Conservation (phyloP, 2,329 filamentous ascomycete species). For the Curvularia eragrostidis region DNA sequence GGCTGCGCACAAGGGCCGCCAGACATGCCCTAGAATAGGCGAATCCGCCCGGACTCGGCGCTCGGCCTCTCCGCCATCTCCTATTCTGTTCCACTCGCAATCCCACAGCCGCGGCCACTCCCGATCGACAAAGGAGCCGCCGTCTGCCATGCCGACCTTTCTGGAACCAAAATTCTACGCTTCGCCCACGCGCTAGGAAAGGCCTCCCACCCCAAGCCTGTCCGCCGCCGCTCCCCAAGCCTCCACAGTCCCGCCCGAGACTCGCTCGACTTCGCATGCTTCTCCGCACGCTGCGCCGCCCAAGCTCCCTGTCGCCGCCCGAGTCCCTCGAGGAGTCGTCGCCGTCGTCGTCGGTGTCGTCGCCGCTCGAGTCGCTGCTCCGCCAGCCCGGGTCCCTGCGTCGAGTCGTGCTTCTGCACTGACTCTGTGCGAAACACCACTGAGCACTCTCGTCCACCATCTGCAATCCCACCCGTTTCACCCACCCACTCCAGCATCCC, state of each 20-base stretch:
- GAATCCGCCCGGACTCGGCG: conserved; percentile 14
- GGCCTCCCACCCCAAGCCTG: conserved; percentile 2
- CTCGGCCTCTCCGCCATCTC: conserved; percentile 19
- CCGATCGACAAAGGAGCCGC: conserved; percentile 21
- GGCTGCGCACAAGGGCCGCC: not conserved
- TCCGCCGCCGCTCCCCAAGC: not conserved
- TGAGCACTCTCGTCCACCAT: not conserved
- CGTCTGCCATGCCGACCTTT: conserved; percentile 18
- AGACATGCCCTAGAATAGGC: not conserved
- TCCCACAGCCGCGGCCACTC: conserved; percentile 19
- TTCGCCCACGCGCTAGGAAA: conserved; percentile 25
- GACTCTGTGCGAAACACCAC: conserved; percentile 11
- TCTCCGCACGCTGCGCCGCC: not conserved
- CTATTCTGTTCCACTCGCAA: conserved; percentile 16
- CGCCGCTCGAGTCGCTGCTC: conserved; percentile 1
- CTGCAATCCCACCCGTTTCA: not conserved
- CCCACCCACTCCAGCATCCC: not conserved
- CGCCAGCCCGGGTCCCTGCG: conserved; percentile 18
- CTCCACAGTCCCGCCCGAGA: not conserved
- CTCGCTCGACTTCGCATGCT: not conserved
- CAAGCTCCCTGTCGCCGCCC: not conserved
- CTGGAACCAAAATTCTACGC: conserved; percentile 17
- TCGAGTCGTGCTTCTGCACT: conserved; percentile 9
- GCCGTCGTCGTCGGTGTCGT: too few relatives aligned
- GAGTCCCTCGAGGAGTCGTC: too few relatives aligned